Evolutionary conservation across 2,329 filamentous ascomycete species (phyloP).

Genomic region (Diplodia sapinea): DNA sequence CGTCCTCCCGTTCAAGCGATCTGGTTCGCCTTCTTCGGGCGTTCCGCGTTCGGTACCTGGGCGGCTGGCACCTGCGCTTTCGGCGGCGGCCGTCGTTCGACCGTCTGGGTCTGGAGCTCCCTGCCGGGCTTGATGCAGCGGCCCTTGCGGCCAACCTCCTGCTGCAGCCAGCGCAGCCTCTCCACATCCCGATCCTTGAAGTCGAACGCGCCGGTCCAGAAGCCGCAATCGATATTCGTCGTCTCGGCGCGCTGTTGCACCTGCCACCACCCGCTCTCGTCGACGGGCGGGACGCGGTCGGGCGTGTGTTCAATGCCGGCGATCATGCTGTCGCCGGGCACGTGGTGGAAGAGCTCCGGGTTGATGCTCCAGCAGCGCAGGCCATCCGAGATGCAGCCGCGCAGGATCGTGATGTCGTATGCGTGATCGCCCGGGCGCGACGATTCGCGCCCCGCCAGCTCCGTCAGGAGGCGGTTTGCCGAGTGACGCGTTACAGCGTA

Average conservation of each 20-base stretch:
- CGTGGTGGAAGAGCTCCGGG: conserved; percentile 54
- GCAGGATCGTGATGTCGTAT: conserved; percentile 52
- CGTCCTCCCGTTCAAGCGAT: background rate
- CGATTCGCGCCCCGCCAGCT: conserved; percentile 41
- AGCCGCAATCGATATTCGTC: conserved; percentile 49
- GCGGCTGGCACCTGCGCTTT: background rate
- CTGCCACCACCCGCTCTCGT: conserved; percentile 43
- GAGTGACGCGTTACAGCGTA: conserved; percentile 51
- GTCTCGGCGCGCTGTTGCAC: conserved; percentile 44
- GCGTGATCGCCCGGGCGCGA: conserved; percentile 39
- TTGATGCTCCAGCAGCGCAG: conserved; percentile 53
- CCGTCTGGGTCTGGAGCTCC: conserved; percentile 17
- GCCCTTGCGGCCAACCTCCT: conserved; percentile 48
- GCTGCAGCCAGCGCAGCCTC: conserved; percentile 43
- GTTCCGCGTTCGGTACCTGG: background rate
- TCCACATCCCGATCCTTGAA: conserved; percentile 43
- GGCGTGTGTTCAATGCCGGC: conserved; percentile 42
- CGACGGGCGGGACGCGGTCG: conserved; percentile 44
- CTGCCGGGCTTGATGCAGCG: conserved; percentile 43
- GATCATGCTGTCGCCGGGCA: conserved; percentile 49
- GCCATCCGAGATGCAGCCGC: conserved; percentile 45
- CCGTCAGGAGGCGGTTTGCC: conserved; percentile 47
- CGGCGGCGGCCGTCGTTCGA: background rate
- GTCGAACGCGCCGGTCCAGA: conserved; percentile 47
- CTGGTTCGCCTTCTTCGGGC: conserved; percentile 1